Percentiles rank a stretch among this genome's conserved stretches.
phyloP scores from a whole-genome alignment of 257 asterid genomes.

The Plantago elongata region DNA sequence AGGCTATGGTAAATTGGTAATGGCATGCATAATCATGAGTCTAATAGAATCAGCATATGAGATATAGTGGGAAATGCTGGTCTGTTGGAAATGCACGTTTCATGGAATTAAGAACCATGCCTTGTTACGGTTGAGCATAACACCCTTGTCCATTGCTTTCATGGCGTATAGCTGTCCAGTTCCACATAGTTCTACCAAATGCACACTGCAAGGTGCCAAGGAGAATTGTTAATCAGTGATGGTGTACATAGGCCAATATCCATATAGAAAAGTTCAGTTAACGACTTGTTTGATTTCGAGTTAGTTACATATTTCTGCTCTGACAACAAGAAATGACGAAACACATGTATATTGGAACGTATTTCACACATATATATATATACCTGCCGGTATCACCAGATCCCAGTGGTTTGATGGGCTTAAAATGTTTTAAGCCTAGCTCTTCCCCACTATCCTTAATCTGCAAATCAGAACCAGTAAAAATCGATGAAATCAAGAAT shows the following conservation, averaged over 20 bases:
- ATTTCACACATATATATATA: neutral
- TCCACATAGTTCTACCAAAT: constrained; percentile 84
- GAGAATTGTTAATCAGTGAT: constrained; percentile 11
- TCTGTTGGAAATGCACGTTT: neutral
- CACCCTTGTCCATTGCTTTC: constrained; percentile 97
- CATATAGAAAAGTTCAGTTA: too few species aligned
- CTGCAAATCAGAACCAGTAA: constrained; percentile 35
- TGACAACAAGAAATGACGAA: too few species aligned
- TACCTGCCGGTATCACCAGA: constrained; percentile 99
- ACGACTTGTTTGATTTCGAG: too few species aligned
- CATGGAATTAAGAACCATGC: constrained; percentile 26
- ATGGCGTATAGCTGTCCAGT: constrained; percentile 78
- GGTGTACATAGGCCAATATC: neutral
- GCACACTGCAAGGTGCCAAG: constrained; percentile 59
- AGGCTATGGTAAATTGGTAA: too few species aligned
- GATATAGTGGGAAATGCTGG: neutral
- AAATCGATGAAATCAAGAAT: neutral
- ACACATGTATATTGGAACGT: too few species aligned
- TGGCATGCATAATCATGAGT: too few species aligned
- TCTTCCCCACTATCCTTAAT: constrained; percentile 65
- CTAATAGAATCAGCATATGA: too few species aligned
- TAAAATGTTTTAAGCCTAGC: constrained; percentile 81
- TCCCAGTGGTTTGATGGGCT: constrained; percentile 91
- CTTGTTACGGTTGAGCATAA: constrained; percentile 95
- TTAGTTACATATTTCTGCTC: too few species aligned